A percentile compares a stretch with the other conserved stretches of the same genome.
These are phyloP conservation scores for Diaporthe nobilis DNA, from an alignment of 2,329 filamentous ascomycete species.

Conservation along the genomic window DNA sequence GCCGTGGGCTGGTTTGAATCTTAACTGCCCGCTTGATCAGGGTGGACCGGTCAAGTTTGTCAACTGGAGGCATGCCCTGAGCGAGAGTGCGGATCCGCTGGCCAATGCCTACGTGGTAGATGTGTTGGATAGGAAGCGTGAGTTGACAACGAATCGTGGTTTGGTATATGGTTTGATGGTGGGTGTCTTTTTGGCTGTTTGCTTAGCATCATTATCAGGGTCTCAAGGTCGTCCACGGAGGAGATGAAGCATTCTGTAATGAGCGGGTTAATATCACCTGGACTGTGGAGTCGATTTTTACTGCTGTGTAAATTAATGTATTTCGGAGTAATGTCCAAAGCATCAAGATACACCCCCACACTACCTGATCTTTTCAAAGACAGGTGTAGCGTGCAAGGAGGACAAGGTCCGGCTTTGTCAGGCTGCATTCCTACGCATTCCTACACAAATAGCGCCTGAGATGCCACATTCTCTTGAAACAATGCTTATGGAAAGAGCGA, in stretches of 20 bases:
- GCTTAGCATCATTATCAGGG: neutral
- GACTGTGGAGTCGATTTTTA: too few species aligned
- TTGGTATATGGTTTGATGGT: neutral
- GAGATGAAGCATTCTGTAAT: neutral
- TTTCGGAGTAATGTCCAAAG: neutral
- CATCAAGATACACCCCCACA: neutral
- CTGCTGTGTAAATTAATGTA: neutral
- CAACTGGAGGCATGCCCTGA: neutral
- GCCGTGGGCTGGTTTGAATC: constrained; percentile 5
- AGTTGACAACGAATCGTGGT: neutral
- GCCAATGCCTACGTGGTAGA: neutral
- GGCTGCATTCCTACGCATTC: neutral
- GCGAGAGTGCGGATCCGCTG: neutral
- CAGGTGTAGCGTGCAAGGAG: too few species aligned
- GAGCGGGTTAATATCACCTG: neutral
- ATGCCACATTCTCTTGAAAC: neutral
- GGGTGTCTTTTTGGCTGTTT: neutral
- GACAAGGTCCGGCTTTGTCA: too few species aligned
- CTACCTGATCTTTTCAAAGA: neutral
- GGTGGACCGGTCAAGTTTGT: neutral
- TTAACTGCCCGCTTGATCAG: neutral
- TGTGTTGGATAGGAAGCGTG: neutral
- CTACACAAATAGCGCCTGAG: too few species aligned
- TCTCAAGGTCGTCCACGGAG: neutral
- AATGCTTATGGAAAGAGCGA: rapidly evolving